Conservation (phyloP, 1,284 basidiomycete genomes). For the Ganoderma sinense region DNA sequence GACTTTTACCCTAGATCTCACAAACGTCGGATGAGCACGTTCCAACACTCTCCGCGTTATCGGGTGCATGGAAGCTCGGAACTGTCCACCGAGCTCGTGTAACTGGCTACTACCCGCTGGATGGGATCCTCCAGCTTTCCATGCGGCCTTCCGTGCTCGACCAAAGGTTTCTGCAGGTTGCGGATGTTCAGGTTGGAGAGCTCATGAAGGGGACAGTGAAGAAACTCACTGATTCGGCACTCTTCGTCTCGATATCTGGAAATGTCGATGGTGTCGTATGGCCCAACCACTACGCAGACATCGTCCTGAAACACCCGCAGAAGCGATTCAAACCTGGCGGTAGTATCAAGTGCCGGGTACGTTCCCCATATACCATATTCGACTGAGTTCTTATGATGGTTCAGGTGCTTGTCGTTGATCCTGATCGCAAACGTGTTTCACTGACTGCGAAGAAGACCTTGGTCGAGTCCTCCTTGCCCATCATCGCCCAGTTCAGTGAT, state of each 20-base stretch:
- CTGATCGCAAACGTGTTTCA: conserved; percentile 82
- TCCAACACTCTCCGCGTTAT: conserved; percentile 71
- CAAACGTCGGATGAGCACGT: conserved; percentile 93
- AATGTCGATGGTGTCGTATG: conserved; percentile 93
- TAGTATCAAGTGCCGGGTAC: conserved; percentile 86
- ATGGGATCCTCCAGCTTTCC: conserved; percentile 89
- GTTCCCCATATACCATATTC: conserved; percentile 32
- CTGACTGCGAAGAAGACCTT: conserved; percentile 95
- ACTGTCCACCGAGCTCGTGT: conserved; percentile 90
- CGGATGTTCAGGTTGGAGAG: conserved; percentile 87
- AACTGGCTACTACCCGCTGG: conserved; percentile 87
- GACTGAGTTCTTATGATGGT: conserved; percentile 7
- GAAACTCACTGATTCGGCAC: conserved; percentile 77
- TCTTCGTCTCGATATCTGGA: conserved; percentile 88
- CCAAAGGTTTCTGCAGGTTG: conserved; percentile 88
- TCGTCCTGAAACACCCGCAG: conserved; percentile 89
- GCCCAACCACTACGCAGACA: conserved; percentile 96
- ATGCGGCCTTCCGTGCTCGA: conserved; percentile 86
- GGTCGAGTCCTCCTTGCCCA: conserved; percentile 80
- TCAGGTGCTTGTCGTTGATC: conserved; percentile 90
- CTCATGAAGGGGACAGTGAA: conserved; percentile 87
- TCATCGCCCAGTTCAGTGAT: conserved; percentile 74
- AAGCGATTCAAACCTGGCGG: conserved; percentile 91
- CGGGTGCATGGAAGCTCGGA: conserved; percentile 83
- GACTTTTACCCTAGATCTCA: conserved; percentile 73